These are phyloP conservation scores for Auricularia auricula-judae DNA, from an alignment of 768 basidiomycete species.

Conservation along the genomic window DNA sequence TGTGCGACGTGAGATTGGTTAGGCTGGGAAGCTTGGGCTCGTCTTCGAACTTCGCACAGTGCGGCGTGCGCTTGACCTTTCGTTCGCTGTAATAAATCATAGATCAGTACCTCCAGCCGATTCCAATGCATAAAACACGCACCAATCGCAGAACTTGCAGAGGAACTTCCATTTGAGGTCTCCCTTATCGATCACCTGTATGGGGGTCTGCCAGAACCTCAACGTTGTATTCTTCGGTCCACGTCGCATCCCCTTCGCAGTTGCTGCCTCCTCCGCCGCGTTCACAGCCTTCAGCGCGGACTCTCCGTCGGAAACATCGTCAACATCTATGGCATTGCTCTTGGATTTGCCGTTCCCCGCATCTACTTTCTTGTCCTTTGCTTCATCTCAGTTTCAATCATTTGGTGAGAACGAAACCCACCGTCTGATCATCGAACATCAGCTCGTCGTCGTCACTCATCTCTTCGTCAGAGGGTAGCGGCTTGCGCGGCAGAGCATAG, in stretches of 20 bases:
- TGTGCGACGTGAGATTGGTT: neutral
- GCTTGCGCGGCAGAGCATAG: too few species aligned
- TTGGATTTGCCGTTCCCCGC: neutral
- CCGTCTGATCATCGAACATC: too few species aligned
- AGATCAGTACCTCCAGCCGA: neutral
- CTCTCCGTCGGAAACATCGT: neutral
- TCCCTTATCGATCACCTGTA: neutral
- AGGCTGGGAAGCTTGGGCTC: neutral
- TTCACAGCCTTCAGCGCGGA: neutral
- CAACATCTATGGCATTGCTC: neutral
- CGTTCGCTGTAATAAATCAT: neutral
- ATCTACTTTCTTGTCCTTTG: neutral
- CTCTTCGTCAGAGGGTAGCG: too few species aligned
- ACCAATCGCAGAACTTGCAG: neutral
- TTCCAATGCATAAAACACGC: neutral
- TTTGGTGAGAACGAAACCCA: too few species aligned
- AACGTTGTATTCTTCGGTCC: neutral
- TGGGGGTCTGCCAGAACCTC: neutral
- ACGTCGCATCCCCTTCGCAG: neutral
- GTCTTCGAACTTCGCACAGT: neutral
- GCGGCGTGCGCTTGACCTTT: neutral
- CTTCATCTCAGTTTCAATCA: too few species aligned
- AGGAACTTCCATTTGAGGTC: neutral
- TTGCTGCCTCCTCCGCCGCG: neutral
- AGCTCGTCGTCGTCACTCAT: too few species aligned